A percentile compares a stretch with the other conserved stretches of the same genome.
These are phyloP conservation scores for Ceratocystis harringtonii DNA, from an alignment of 2,329 filamentous ascomycete species.

Conservation along the genomic window DNA sequence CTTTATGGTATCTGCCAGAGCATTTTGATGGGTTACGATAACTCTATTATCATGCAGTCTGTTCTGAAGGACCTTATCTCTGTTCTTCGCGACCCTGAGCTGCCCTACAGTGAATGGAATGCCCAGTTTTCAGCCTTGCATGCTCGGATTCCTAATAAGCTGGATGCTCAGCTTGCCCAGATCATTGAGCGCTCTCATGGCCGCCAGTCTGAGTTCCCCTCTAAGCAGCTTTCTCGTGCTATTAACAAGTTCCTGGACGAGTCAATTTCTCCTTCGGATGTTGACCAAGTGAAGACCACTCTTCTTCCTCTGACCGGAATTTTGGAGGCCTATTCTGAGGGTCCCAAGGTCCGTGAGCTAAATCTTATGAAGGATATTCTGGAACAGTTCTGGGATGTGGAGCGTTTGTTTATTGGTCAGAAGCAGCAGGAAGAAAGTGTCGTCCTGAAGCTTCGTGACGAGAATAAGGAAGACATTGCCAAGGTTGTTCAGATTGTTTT, in stretches of 20 bases:
- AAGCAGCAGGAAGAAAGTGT: conserved; percentile 84
- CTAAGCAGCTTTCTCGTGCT: conserved; percentile 70
- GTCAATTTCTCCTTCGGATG: conserved; percentile 58
- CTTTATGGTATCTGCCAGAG: conserved; percentile 66
- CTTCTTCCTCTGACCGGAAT: conserved; percentile 65
- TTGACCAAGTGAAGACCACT: conserved; percentile 54
- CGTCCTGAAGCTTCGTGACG: conserved; percentile 81
- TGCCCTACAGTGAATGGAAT: conserved; percentile 94
- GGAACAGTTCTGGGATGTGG: conserved; percentile 65
- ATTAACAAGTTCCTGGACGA: conserved; percentile 83
- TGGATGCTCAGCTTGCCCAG: conserved; percentile 67
- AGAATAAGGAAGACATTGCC: conserved; percentile 82
- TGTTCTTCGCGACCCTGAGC: conserved; percentile 73
- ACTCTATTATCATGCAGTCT: conserved; percentile 84
- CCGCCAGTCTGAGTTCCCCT: conserved; percentile 76
- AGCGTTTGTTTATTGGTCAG: conserved; percentile 74
- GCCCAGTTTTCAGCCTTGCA: conserved; percentile 94
- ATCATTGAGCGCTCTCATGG: conserved; percentile 71
- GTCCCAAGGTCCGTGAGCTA: conserved; percentile 82
- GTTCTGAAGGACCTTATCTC: conserved; percentile 81
- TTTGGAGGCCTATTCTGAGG: conserved; percentile 67
- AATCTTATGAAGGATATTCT: conserved; percentile 66
- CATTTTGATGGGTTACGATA: conserved; percentile 88
- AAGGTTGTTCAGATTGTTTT: conserved; percentile 80
- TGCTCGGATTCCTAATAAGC: conserved; percentile 88